Conservation (phyloP, 2,329 filamentous ascomycete genomes). For the Aspergillus pseudoterreus region DNA sequence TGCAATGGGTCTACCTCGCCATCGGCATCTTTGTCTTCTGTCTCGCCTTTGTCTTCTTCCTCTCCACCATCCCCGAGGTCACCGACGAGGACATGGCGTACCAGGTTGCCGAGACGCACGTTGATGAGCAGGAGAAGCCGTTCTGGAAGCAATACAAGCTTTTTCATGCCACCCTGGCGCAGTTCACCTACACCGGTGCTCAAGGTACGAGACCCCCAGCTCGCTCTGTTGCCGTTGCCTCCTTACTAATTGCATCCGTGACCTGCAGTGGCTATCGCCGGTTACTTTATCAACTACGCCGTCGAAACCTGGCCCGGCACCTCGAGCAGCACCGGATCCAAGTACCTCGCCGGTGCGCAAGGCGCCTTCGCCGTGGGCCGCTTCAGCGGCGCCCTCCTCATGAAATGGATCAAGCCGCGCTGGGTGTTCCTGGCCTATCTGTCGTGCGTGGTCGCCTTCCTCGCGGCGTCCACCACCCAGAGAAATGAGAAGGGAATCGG, state of each 20-base stretch:
- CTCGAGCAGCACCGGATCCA: constrained; percentile 55
- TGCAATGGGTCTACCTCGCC: constrained; percentile 79
- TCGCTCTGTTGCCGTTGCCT: not conserved
- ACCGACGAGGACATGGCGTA: constrained; percentile 66
- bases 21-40: constrained; percentile 69
- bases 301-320: constrained; percentile 57
- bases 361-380: constrained; percentile 69
- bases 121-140: constrained; percentile 55
- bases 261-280: constrained; percentile 41
- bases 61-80: constrained; percentile 67
- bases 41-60: constrained; percentile 63
- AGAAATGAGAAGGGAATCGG: constrained; percentile 46
- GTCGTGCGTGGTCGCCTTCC: constrained; percentile 58
- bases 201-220: constrained; percentile 49
- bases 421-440: constrained; percentile 69
- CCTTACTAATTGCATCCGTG: not conserved
- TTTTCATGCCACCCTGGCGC: constrained; percentile 71
- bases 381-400: constrained; percentile 63
- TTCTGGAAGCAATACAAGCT: constrained; percentile 69
- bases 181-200: constrained; percentile 77
- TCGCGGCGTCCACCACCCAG: constrained; percentile 48
- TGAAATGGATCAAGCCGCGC: constrained; percentile 65
- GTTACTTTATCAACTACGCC: constrained; percentile 73
- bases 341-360: constrained; percentile 71
- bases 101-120: constrained; percentile 55